Evolutionary conservation across 768 basidiomycete species (phyloP).

Genomic region (button mushroom (Agaricus bisporus)): DNA sequence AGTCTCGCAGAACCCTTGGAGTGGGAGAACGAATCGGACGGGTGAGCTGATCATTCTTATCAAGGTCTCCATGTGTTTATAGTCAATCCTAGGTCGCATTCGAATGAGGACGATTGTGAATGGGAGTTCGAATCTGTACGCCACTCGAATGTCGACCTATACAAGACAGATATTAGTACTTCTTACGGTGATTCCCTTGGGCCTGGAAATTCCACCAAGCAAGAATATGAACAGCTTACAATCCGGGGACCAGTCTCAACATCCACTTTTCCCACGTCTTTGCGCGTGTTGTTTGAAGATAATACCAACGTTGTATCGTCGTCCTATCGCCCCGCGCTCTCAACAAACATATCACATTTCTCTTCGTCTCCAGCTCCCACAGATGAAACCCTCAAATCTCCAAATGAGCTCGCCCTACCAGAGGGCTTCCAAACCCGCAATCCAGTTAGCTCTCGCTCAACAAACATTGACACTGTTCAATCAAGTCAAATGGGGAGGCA

Average conservation of each 20-base stretch:
- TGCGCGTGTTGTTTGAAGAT: constrained; percentile 75
- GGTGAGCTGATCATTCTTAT: not conserved
- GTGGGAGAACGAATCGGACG: constrained; percentile 68
- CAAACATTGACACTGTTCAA: not conserved
- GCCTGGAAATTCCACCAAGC: constrained; percentile 17
- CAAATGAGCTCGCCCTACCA: not conserved
- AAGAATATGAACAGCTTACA: constrained; percentile 23
- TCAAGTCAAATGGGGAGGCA: not conserved
- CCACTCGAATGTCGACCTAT: constrained; percentile 21
- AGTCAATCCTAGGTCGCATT: not conserved
- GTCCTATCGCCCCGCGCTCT: constrained; percentile 35
- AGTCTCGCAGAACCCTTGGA: constrained; percentile 68
- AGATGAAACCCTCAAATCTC: constrained; percentile 2
- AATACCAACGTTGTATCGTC: constrained; percentile 31
- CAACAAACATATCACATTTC: not conserved
- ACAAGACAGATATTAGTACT: constrained; percentile 8
- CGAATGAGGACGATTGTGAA: constrained; percentile 31
- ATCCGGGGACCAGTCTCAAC: constrained; percentile 43
- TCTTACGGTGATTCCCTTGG: constrained; percentile 16
- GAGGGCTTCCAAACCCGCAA: not conserved
- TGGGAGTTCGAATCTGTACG: constrained; percentile 81
- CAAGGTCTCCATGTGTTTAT: not conserved
- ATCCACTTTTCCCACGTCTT: constrained; percentile 59
- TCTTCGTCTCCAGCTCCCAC: not conserved
- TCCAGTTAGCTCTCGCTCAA: not conserved